Base-by-base conservation (phyloP, 2,329 filamentous ascomycete genomes). In the Lizonia empirigonia region DNA sequence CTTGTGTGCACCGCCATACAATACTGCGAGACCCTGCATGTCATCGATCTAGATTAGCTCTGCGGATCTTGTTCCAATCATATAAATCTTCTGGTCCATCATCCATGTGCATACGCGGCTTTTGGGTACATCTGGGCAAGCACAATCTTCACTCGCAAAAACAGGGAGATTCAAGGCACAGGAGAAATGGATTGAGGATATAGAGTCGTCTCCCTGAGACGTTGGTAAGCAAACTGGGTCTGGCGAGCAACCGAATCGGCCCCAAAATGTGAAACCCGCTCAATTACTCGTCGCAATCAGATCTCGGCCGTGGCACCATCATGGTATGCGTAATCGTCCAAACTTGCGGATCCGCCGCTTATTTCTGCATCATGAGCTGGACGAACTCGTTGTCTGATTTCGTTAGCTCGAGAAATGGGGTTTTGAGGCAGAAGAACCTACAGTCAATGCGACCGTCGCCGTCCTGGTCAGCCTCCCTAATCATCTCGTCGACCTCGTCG, bases 401-500 rank as follows among this genome's bases (percentile, higher is more conserved):
- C 47, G 39, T 58, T 41, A 60, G 57, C 47, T 44, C 48, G 9
- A 53, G 38, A 29, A 1, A 7, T 15, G 27, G n/a, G 29, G 4
- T 19, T 18, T 26, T 27, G 45, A 13, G 19, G 10, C 30, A 2
- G 12, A 15, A 13, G 19, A 5, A 24, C 79, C 70, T 70, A 85
- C 83, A 87, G 71, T 86, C 84, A 70, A 87, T 86, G 57, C 79
- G 77, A 50, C 84, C 84, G 64, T 86, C 82, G 32, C 82, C 82
- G 67, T 87, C 81, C 76, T 83, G 80, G 64, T 87, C 84, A 58
- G 84, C 83, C 74, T 85, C 81, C 65, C 80, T 74, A 67, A 87
- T 82, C 83, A 86, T 86, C 75, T 85, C 82, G 56, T 85, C 82
- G 52, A 86, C 81, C 75, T 87, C 82, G 34, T 82, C 81, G 60